Evolutionary conservation across 139 green algal genomes (phyloP).

Genomic region (Coelastrella sp.): DNA sequence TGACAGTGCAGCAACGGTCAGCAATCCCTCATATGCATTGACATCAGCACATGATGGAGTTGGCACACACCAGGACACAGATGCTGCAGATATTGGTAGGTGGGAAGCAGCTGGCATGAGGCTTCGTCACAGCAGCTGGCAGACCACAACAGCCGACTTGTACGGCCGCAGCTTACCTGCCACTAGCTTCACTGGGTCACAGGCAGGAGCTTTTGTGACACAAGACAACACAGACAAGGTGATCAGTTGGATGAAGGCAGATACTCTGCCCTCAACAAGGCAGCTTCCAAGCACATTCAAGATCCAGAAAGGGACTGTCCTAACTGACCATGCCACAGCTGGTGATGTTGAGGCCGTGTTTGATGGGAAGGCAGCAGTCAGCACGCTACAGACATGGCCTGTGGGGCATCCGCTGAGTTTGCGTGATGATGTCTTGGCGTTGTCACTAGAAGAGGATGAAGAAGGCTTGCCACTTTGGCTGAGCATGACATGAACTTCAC

Average conservation of each 20-base stretch:
- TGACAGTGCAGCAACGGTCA: too few species aligned
- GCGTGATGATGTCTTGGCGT: conserved; percentile 32
- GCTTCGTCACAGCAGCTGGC: conserved; percentile 29
- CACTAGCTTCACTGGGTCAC: not conserved
- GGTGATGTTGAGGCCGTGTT: conserved; percentile 52
- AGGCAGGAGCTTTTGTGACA: conserved; percentile 18
- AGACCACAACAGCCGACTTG: conserved; percentile 3
- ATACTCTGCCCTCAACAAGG: not conserved
- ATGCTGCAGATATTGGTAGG: not conserved
- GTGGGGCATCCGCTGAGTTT: conserved; percentile 34
- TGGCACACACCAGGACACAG: not conserved
- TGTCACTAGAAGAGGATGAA: conserved; percentile 33
- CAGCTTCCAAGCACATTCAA: conserved; percentile 30
- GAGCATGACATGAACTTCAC: too few species aligned
- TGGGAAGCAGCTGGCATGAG: not conserved
- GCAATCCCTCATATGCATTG: not conserved
- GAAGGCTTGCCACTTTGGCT: conserved; percentile 48
- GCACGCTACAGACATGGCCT: conserved; percentile 46
- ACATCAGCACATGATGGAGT: not conserved
- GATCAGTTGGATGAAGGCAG: not conserved
- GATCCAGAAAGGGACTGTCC: conserved; percentile 21
- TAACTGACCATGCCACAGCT: conserved; percentile 29
- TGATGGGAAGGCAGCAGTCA: conserved; percentile 33
- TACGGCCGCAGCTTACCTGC: conserved; percentile 46
- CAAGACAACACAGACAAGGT: conserved; percentile 38